Evolutionary conservation across 2,329 filamentous ascomycete species (phyloP), one percentile per base, ranked within the genome.

Genomic region (Leptographium wingfieldii): DNA sequence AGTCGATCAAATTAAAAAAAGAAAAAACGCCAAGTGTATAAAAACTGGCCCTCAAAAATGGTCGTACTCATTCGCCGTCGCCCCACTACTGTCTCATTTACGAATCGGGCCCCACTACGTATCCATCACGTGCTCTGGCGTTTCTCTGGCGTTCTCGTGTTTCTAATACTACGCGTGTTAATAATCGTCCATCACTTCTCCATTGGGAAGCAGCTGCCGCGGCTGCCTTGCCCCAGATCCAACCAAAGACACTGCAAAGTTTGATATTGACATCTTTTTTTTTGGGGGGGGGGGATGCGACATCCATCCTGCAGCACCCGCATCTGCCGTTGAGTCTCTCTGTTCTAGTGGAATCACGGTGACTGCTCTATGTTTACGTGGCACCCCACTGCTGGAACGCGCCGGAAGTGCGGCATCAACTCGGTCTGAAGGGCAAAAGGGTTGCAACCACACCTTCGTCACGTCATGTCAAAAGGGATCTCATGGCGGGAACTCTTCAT

Each of bases 401-500:
- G 38, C 38, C 38, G 38, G 38, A 14, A 14, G 14, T 14, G 22
- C 38, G 12, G 38, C 38, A 14, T 35, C 33, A 35, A 35, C 38
- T 40, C 14, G 38, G 38, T 9, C 38, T 40, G 12, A 40, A 40
- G 38, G 38, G 5, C 14, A 14, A 40, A 40, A 3, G 9, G 5
- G 25, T 12, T 25, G 48, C 5, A n/a, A n/a, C 48, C 53, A 40
- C 25, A 19, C 14, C n/a, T 40, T 40, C 38, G 14, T 16, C 38
- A 40, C 22, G 33, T 29, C 33, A 19, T 40, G 33, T 48, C 38
- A 3, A 3, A 19, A 5, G 4, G 5, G 14, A 14, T 7, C 12
- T 22, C 56, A 64, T 64, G 63, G 61, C 61, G 7, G 46, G 38
- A 53, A 61, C 61, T 31, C 55, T 35, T n/a, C 55, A 27, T n/a